These are phyloP conservation scores for Mycena maculata DNA, from an alignment of 768 basidiomycete species.

Conservation along the genomic window DNA sequence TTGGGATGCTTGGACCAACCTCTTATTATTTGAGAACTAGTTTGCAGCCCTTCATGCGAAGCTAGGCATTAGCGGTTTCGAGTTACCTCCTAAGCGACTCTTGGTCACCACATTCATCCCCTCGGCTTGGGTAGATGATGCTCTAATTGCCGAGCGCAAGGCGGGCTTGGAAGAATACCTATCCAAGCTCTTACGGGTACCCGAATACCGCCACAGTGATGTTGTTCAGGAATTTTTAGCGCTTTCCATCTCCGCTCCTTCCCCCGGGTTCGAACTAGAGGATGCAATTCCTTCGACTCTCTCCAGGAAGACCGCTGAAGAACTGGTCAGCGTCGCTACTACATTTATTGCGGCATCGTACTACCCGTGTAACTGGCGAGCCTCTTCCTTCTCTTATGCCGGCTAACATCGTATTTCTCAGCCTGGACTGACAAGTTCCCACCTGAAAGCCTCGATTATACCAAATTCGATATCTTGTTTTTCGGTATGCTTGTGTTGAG, in stretches of 20 bases:
- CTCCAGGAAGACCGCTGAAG: constrained; percentile 26
- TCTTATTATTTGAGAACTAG: constrained; percentile 31
- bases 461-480: constrained; percentile 62
- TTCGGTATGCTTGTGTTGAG: constrained; percentile 39
- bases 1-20: background rate
- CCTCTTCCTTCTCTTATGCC: background rate
- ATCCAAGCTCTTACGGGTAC: constrained; percentile 43
- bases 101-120: constrained; percentile 57
- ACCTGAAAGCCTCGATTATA: constrained; percentile 58
- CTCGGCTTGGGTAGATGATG: constrained; percentile 58
- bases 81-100: constrained; percentile 56
- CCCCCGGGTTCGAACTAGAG: constrained; percentile 44
- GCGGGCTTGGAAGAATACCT: constrained; percentile 54
- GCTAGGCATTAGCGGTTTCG: constrained; percentile 37
- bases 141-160: constrained; percentile 59
- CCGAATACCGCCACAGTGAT: constrained; percentile 44
- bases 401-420: constrained; percentile 53
- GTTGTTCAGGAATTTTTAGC: constrained; percentile 49
- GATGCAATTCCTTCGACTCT: constrained; percentile 50
- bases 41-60: constrained; percentile 46
- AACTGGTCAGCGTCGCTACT: constrained; percentile 15
- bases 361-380: constrained; percentile 36
- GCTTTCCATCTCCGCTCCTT: constrained; percentile 12
- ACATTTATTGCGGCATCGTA: constrained; percentile 45
- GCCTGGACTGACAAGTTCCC: constrained; percentile 32